A percentile compares a stretch with the other conserved stretches of the same genome.
These are phyloP conservation scores for Ustilago trichophora DNA, from an alignment of 1,284 basidiomycete species.

Conservation along the genomic window DNA sequence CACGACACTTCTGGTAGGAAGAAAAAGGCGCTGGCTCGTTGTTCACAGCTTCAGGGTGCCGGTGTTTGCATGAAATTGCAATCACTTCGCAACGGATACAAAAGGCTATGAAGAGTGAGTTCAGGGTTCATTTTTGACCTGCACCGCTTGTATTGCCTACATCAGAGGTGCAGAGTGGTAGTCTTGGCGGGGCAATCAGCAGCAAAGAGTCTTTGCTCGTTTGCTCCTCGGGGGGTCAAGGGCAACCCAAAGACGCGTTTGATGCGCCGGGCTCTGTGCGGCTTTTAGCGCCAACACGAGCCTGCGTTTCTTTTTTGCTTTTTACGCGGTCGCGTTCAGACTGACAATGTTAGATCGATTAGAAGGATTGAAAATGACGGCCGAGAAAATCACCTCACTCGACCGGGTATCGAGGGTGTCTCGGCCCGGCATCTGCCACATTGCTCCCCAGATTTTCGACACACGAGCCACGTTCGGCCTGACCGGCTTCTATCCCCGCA, in stretches of 20 bases:
- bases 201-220: too few relatives aligned
- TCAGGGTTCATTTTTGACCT: conserved; percentile 1
- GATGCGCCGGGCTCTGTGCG: too few relatives aligned
- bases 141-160: background rate
- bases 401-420: conserved; percentile 19
- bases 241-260: too few relatives aligned
- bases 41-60: too few relatives aligned
- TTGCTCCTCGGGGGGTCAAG: too few relatives aligned
- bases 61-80: conserved; percentile 5
- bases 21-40: too few relatives aligned
- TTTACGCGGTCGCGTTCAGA: background rate
- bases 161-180: background rate
- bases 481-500: conserved; percentile 21
- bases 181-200: too few relatives aligned
- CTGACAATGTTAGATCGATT: background rate
- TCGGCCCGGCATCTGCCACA: conserved; percentile 8
- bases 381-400: conserved; percentile 3
- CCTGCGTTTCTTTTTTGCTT: too few relatives aligned
- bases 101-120: too few relatives aligned
- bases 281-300: too few relatives aligned
- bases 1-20: too few relatives aligned
- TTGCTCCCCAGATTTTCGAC: conserved; percentile 9
- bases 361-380: background rate
- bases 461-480: background rate
- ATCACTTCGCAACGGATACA: too few relatives aligned